Conservation (phyloP, 164 flowering plant species). For the Aristolochia contorta region DNA sequence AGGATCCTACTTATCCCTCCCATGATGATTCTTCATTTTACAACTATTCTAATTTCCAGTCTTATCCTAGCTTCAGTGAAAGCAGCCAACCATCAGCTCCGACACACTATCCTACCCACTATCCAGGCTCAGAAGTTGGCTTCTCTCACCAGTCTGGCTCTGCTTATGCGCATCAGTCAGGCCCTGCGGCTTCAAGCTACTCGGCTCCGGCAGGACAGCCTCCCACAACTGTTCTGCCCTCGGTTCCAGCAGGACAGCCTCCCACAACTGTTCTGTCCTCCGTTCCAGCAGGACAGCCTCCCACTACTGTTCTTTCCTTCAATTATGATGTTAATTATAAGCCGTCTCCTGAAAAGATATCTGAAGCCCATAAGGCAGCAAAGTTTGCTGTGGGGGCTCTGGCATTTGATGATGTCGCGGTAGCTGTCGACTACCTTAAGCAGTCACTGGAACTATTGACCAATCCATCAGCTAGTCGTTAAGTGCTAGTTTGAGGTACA, state of each 20-base stretch:
- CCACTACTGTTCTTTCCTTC: constrained; percentile 21
- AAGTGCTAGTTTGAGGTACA: constrained; percentile 5
- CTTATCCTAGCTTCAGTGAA: constrained; percentile 78
- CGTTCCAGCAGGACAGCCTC: constrained; percentile 22
- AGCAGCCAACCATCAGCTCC: constrained; percentile 68
- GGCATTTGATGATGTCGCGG: constrained; percentile 89
- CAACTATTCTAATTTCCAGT: constrained; percentile 61
- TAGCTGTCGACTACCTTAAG: constrained; percentile 68
- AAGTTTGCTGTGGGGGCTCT: constrained; percentile 98
- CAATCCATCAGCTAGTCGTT: constrained; percentile 69
- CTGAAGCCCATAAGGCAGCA: constrained; percentile 98
- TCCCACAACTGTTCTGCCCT: constrained; percentile 10
- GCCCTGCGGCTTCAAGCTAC: constrained; percentile 2
- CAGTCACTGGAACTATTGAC: constrained; percentile 86
- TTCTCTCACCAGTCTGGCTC: constrained; percentile 15
- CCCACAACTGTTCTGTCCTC: constrained; percentile 8
- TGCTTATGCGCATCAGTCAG: background rate
- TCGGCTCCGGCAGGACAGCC: constrained; percentile 22
- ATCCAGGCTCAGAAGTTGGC: constrained; percentile 47
- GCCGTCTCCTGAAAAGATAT: constrained; percentile 81
- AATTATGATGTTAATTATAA: constrained; percentile 65
- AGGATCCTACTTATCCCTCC: constrained; percentile 39
- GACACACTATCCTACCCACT: constrained; percentile 53
- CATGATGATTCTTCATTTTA: constrained; percentile 34
- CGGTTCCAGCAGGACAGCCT: constrained; percentile 23